These are phyloP conservation scores for Colletotrichum scovillei DNA, from an alignment of 2,329 filamentous ascomycete species.

Conservation along the genomic window DNA sequence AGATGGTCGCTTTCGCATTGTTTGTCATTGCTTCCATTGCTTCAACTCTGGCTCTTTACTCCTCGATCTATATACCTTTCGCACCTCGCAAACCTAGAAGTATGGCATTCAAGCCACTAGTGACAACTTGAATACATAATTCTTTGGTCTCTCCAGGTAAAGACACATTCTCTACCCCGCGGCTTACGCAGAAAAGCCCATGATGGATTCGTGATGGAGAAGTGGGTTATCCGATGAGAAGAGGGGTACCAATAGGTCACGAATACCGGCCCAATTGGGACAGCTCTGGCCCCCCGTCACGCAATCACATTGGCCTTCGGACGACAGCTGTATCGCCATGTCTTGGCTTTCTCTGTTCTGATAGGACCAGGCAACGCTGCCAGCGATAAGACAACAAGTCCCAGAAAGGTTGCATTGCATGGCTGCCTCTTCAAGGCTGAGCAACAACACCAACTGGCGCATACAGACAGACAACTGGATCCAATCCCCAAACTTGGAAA, in stretches of 20 bases:
- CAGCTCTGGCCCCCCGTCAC: background rate
- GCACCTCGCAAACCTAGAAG: background rate
- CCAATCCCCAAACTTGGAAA: background rate
- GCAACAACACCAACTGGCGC: background rate
- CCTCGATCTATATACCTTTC: background rate
- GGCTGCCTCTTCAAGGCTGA: background rate
- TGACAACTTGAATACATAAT: background rate
- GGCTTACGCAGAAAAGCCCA: background rate
- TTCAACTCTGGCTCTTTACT: background rate
- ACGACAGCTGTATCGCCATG: background rate
- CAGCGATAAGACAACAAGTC: background rate
- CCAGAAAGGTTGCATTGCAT: background rate
- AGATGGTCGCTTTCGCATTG: background rate
- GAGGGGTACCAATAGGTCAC: background rate
- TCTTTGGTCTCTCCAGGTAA: background rate
- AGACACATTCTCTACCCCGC: background rate
- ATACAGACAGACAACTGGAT: background rate
- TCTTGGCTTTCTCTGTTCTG: background rate
- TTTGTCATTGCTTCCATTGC: background rate
- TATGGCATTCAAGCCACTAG: background rate
- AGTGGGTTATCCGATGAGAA: background rate
- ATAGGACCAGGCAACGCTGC: background rate
- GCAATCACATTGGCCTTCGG: background rate
- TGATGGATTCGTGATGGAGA: background rate
- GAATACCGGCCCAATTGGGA: background rate